These are phyloP conservation scores for sorghum (Sorghum bicolor) DNA, from an alignment of 176 grass and related monocot species.

Conservation along the genomic window Sorghum_bicolor_NCBIv3 NC_012872.2:977001-977500, in stretches of 20 bases:
- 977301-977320: neutral
- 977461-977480: too few relatives aligned
- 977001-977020: neutral
- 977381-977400: neutral
- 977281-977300: neutral
- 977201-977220: conserved; percentile 39
- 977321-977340: neutral
- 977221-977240: conserved; percentile 30
- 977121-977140: neutral
- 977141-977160: neutral
- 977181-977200: conserved; percentile 48
- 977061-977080: neutral
- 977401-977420: neutral
- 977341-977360: neutral
- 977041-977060: neutral
- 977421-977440: neutral
- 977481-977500: too few relatives aligned
- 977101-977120: neutral
- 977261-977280: conserved; percentile 24
- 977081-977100: neutral
- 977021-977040: neutral
- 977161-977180: neutral
- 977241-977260: neutral
- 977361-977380: neutral
- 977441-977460: neutral